Evolutionary conservation across 2,329 filamentous ascomycete species (phyloP).

Genomic region (Cadophora gregata): DNA sequence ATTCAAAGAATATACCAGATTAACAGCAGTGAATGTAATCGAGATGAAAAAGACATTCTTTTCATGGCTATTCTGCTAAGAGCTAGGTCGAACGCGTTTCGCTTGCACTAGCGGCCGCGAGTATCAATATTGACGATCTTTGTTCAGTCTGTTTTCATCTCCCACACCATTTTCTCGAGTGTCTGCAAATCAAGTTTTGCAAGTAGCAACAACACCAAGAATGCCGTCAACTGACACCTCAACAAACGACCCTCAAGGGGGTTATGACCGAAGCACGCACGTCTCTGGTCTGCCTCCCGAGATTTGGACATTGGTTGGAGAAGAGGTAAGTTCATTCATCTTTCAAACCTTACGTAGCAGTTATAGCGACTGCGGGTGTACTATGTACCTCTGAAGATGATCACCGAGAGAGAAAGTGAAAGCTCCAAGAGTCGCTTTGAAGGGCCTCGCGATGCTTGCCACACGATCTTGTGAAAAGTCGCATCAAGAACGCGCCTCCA

Average conservation of each 20-base stretch:
- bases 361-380: background rate
- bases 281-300: constrained; percentile 41
- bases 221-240: background rate
- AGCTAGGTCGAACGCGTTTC: background rate
- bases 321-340: constrained; percentile 14
- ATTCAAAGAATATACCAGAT: too few relatives aligned
- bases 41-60: background rate
- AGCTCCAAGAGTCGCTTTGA: too few relatives aligned
- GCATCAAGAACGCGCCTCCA: too few relatives aligned
- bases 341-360: background rate
- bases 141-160: background rate
- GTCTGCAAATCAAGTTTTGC: background rate
- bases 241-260: background rate
- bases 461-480: too few relatives aligned
- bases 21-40: background rate
- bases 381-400: background rate
- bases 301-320: constrained; percentile 19
- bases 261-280: background rate
- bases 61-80: background rate
- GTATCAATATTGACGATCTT: background rate
- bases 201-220: background rate
- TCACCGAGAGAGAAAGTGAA: too few relatives aligned
- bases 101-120: background rate
- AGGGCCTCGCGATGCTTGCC: too few relatives aligned
- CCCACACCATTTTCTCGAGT: background rate